phyloP scores from a whole-genome alignment of 2,329 filamentous ascomycete genomes.

The Colletotrichum paranaense region DNA sequence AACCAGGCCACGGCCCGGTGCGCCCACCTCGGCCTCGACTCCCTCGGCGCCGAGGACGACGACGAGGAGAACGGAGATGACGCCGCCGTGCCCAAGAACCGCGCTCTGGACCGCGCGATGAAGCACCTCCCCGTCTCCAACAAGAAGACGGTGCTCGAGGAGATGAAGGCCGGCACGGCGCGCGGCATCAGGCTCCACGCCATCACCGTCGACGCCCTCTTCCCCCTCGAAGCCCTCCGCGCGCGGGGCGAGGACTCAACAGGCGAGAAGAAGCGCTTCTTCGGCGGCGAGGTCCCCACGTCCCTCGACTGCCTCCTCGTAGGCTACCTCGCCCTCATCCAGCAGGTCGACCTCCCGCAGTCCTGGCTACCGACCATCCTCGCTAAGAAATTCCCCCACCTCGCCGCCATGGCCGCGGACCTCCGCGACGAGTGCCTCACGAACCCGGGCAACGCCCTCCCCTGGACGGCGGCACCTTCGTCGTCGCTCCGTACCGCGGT shows the following conservation, averaged over 20 bases:
- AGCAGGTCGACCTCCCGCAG: conserved; percentile 59
- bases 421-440: conserved; percentile 41
- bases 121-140: conserved; percentile 44
- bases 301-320: conserved; percentile 83
- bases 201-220: conserved; percentile 77
- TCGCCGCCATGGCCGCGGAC: conserved; percentile 45
- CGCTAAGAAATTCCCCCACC: conserved; percentile 39
- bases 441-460: conserved; percentile 38
- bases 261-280: conserved; percentile 41
- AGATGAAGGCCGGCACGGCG: conserved; percentile 77
- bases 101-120: conserved; percentile 41
- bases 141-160: conserved; percentile 68
- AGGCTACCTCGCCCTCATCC: conserved; percentile 82
- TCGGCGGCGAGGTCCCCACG: conserved; percentile 54
- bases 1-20: conserved; percentile 77
- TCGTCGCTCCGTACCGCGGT: conserved; percentile 39
- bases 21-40: conserved; percentile 75
- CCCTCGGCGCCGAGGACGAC: conserved; percentile 70
- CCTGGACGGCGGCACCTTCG: conserved; percentile 39
- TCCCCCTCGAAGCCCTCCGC: conserved; percentile 73
- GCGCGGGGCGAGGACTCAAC: conserved; percentile 41
- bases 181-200: conserved; percentile 81
- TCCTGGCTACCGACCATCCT: conserved; percentile 52
- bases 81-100: conserved; percentile 40
- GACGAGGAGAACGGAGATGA: conserved; percentile 40